Evolutionary conservation across 345 rosid genomes (phyloP), one percentile per base, ranked within the genome.

Genomic region (Euphorbia lathyris): DNA sequence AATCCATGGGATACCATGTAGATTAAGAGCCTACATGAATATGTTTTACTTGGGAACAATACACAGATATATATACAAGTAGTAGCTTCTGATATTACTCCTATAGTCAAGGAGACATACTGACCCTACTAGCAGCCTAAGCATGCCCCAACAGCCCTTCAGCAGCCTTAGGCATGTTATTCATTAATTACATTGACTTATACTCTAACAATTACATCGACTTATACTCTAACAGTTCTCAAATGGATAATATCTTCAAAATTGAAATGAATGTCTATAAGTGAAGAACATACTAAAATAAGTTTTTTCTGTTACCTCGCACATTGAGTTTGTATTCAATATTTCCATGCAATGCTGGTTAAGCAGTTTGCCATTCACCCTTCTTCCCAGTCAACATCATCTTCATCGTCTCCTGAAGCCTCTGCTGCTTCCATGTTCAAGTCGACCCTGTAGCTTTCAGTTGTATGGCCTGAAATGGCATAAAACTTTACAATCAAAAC

Each of bases 321-420:
- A 16, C 20, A 32, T 32, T 30, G 48, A 66, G 53, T 52, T 52
- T 16, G 12, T 11, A 63, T 20, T 38, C 17, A 63, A 17, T 14
- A 23, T 42, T 25, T 13, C 6, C 66, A 19, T 4, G 17, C 16
- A 11, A 22, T 29, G n/a, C 23, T 29, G 5, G 9, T 29, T n/a
- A 9, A n/a, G 9, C 25, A 17, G 14, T 38, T 29, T 36, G 9
- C 26, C 53, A 50, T 58, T 88, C 76, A 90, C 56, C 87, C 94
- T 87, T 93, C 97, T 86, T 91, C 96, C 95, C 98, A 91, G 56
- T 86, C 94, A 13, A 88, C 70, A 43, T 86, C 93, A 19, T 91
- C 97, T 9, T 86, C 93, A 2, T 91, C 91, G 26, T 86, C 96
- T 51, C 73, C 86, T 17, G 89, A 81, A 74, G 87, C 84, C 59